Conservation (phyloP, 441 rosid species). For the Syzygium syzygioides region DNA sequence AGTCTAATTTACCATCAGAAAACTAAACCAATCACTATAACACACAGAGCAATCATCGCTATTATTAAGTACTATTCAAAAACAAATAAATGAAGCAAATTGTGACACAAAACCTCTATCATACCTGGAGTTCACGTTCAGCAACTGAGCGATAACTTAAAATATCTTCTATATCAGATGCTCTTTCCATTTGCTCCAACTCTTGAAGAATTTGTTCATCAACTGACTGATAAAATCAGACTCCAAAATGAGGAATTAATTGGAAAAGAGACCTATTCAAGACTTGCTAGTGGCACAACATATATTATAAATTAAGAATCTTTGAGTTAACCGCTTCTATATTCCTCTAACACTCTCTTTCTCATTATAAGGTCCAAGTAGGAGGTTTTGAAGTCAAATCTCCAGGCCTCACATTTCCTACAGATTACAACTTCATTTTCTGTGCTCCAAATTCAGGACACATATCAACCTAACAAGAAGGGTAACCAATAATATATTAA, state of each 20-base stretch:
- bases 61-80: neutral
- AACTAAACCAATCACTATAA: neutral
- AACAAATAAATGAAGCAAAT: neutral
- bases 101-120: slow-evolving; percentile 11
- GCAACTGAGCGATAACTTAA: slow-evolving; percentile 82
- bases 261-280: neutral
- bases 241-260: slow-evolving; percentile 4
- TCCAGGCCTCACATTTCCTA: neutral
- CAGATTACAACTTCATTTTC: neutral
- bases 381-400: neutral
- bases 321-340: neutral
- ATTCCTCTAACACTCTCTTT: neutral
- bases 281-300: neutral
- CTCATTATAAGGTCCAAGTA: neutral
- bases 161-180: slow-evolving; percentile 79
- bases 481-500: neutral
- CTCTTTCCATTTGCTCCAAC: slow-evolving; percentile 93
- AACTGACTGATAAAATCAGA: slow-evolving; percentile 42
- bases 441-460: neutral
- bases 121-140: slow-evolving; percentile 85
- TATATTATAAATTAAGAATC: neutral
- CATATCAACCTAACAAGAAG: neutral
- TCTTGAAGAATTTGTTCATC: slow-evolving; percentile 57
- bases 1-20: neutral
- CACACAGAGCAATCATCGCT: neutral